phyloP scores from a whole-genome alignment of 805 yeast genomes.

The Ogataea henricii region DNA sequence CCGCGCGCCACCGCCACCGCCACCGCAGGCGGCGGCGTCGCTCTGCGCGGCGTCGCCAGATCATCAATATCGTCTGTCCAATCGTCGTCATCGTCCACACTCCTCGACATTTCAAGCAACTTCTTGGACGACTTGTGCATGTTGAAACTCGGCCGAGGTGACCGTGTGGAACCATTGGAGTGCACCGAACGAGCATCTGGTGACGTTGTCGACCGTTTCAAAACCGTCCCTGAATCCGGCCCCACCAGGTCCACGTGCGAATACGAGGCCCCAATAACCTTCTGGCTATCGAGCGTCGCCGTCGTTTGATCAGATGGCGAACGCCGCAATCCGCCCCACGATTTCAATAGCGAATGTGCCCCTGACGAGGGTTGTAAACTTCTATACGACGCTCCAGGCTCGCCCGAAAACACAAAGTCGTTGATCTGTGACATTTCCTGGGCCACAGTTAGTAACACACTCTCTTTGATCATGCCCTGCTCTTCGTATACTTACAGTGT shows the following conservation, averaged over 20 bases:
- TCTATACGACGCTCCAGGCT: conserved; percentile 18
- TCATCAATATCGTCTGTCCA: conserved; percentile 79
- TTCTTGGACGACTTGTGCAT: conserved; percentile 13
- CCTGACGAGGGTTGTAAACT: conserved; percentile 17
- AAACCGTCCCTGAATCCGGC: conserved; percentile 9
- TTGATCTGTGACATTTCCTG: conserved; percentile 34
- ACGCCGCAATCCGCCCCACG: conserved; percentile 24
- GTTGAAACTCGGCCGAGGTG: conserved; percentile 22
- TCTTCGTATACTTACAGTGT: conserved; percentile 25
- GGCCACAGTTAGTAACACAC: not conserved
- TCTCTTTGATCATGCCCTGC: not conserved
- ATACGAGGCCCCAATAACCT: conserved; percentile 56
- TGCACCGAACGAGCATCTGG: conserved; percentile 22
- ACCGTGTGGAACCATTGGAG: conserved; percentile 14
- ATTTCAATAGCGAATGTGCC: conserved; percentile 29
- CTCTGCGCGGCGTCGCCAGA: conserved; percentile 42
- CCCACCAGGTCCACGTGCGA: conserved; percentile 51
- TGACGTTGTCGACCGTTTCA: conserved; percentile 18
- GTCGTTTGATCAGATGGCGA: conserved; percentile 17
- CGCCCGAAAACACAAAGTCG: conserved; percentile 31
- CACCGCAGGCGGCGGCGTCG: conserved; percentile 6
- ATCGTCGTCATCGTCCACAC: conserved; percentile 78
- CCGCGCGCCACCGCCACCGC: not conserved
- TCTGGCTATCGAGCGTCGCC: conserved; percentile 22
- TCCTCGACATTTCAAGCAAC: conserved; percentile 22